These are phyloP conservation scores for Dacryopinax spathularia DNA, from an alignment of 768 basidiomycete genomes.

Conservation along the genomic window DNA sequence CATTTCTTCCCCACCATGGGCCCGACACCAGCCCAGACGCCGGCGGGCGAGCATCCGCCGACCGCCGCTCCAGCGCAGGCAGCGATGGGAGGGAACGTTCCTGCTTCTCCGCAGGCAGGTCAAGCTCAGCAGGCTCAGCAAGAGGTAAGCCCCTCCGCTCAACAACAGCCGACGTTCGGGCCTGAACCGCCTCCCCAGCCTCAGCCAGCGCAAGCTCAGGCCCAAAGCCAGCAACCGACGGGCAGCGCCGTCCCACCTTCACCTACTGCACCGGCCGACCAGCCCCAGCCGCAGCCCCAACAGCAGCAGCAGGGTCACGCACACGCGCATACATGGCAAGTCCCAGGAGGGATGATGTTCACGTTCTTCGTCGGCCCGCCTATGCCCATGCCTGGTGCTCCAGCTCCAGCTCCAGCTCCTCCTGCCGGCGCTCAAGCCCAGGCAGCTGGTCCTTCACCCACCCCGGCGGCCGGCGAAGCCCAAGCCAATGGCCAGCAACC, in stretches of 20 bases:
- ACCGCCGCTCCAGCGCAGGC: too few relatives aligned
- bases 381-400: not conserved
- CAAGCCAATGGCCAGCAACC: not conserved
- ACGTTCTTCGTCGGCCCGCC: not conserved
- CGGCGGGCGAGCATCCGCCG: too few relatives aligned
- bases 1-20: not conserved
- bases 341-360: not conserved
- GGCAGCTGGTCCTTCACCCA: too few relatives aligned
- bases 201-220: not conserved
- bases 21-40: too few relatives aligned
- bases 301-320: not conserved
- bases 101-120: not conserved
- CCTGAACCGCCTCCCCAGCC: not conserved
- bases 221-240: not conserved
- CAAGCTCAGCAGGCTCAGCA: not conserved
- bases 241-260: not conserved
- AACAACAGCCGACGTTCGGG: not conserved
- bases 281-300: not conserved
- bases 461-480: not conserved
- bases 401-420: not conserved
- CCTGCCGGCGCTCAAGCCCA: too few relatives aligned
- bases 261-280: not conserved
- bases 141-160: not conserved
- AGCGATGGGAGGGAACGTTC: too few relatives aligned
- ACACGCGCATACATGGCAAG: not conserved